phyloP scores from a whole-genome alignment of 345 rosid species.

The Euphorbia lathyris region DNA sequence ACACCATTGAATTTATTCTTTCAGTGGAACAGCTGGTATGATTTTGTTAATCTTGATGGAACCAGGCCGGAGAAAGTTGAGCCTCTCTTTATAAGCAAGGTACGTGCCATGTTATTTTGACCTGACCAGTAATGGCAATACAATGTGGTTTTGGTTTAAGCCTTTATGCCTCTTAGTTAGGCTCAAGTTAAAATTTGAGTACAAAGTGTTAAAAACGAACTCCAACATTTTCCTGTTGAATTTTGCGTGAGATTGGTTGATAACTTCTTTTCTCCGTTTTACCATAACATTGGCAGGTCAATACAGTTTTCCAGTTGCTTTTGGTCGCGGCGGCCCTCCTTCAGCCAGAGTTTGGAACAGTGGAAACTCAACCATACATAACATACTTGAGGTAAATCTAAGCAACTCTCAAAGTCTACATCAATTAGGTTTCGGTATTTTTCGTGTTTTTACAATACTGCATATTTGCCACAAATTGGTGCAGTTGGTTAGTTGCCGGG shows the following conservation, averaged over 20 bases:
- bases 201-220: no score
- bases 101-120: slow-evolving; percentile 13
- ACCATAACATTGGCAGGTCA: slow-evolving; percentile 49
- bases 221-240: no score
- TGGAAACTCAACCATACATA: slow-evolving; percentile 59
- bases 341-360: slow-evolving; percentile 78
- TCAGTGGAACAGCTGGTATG: slow-evolving; percentile 75
- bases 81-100: slow-evolving; percentile 95
- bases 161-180: no score
- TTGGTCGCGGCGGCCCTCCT: slow-evolving; percentile 89
- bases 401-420: not conserved
- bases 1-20: slow-evolving; percentile 18
- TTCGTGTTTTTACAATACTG: not conserved
- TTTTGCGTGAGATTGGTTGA: not conserved
- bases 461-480: not conserved
- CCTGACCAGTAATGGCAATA: not conserved
- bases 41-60: slow-evolving; percentile 81
- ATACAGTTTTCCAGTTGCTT: slow-evolving; percentile 84
- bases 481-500: slow-evolving; percentile 83
- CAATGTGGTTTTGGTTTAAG: no score
- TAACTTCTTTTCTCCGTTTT: not conserved
- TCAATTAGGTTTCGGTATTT: not conserved
- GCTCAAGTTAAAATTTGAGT: no score
- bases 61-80: slow-evolving; percentile 65
- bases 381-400: slow-evolving; percentile 65